Conservation (phyloP, 1,139 yeast genomes). For the Lodderomyces orthopsilosis region DNA sequence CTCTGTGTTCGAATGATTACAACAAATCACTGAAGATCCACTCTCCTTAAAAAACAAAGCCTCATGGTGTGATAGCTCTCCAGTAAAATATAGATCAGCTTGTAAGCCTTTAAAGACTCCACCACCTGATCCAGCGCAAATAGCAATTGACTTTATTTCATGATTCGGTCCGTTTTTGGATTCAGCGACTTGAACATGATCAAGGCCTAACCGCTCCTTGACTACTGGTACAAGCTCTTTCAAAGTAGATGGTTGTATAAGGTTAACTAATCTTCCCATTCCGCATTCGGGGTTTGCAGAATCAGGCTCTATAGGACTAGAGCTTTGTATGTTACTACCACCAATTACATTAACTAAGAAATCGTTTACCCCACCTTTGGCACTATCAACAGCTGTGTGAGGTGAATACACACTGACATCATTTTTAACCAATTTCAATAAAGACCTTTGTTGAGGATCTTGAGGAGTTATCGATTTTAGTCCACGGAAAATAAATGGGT, state of each 20-base stretch:
- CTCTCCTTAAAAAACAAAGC: constrained; percentile 65
- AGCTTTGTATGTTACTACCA: constrained; percentile 18
- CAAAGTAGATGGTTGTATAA: constrained; percentile 45
- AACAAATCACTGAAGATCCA: constrained; percentile 72
- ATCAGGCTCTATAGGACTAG: constrained; percentile 30
- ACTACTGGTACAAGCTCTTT: constrained; percentile 47
- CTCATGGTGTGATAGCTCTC: constrained; percentile 94
- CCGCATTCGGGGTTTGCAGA: constrained; percentile 53
- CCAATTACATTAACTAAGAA: constrained; percentile 73
- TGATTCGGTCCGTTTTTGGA: constrained; percentile 30
- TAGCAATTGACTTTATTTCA: constrained; percentile 53
- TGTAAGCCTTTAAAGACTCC: constrained; percentile 57
- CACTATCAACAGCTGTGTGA: constrained; percentile 95
- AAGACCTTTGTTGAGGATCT: constrained; percentile 80
- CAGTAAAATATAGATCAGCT: constrained; percentile 83
- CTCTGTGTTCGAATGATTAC: constrained; percentile 92
- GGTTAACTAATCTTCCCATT: constrained; percentile 72
- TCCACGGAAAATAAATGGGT: constrained; percentile 90
- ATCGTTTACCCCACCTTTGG: constrained; percentile 87
- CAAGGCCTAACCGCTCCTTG: constrained; percentile 53
- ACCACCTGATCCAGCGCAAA: constrained; percentile 97
- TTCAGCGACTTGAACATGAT: constrained; percentile 62
- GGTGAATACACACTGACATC: constrained; percentile 90
- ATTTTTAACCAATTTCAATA: constrained; percentile 67
- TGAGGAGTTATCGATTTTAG: constrained; percentile 66